phyloP scores from a whole-genome alignment of 176 grass and related monocot genomes.

The Pharus latifolius region DNA sequence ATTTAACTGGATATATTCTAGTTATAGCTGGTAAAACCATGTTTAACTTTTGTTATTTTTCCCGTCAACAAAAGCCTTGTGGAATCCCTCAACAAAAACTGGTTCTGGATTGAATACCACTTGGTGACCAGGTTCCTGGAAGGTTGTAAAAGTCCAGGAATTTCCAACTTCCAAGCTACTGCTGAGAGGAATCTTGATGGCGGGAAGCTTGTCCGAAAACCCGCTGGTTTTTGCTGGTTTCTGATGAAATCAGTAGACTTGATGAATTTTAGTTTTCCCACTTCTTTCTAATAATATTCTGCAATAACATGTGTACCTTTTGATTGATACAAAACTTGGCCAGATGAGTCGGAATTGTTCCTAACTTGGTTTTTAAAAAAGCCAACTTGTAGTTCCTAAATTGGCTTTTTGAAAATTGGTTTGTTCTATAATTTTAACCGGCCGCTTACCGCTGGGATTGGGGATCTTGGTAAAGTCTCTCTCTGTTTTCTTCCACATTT shows the following conservation, averaged over 20 bases:
- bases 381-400: neutral
- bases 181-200: neutral
- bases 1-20: neutral
- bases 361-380: neutral
- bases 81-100: too few relatives aligned
- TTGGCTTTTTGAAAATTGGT: too few relatives aligned
- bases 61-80: neutral
- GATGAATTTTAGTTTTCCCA: neutral
- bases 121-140: too few relatives aligned
- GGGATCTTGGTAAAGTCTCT: constrained; percentile 31
- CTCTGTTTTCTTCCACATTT: constrained; percentile 25
- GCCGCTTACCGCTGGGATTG: constrained; percentile 7
- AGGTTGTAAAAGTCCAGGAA: neutral
- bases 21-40: too few relatives aligned
- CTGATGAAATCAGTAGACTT: neutral
- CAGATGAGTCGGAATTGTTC: neutral
- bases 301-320: neutral
- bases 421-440: neutral
- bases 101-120: too few relatives aligned
- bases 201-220: neutral
- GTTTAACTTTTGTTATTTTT: neutral
- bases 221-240: neutral
- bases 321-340: neutral
- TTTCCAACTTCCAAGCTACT: neutral
- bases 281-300: neutral